Evolutionary conservation across 805 yeast species (phyloP), one percentile per base, ranked within the genome.

Genomic region (Henningerozyma blattae): DNA sequence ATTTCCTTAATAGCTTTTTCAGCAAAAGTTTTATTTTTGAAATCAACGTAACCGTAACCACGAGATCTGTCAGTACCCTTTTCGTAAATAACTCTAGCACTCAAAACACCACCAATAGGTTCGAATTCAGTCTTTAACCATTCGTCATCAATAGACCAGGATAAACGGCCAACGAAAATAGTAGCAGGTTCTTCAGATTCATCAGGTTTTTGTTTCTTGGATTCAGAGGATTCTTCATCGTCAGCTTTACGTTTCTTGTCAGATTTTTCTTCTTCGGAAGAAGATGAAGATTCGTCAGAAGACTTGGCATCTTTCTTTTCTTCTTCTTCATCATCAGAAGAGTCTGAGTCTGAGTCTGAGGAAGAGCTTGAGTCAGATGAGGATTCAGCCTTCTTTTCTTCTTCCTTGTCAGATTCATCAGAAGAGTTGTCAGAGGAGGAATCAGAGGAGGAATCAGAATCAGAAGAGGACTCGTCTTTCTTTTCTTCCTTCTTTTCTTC

Each of bases 21-120:
- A 46, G 96, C 98, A 41, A 67, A 67, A 18, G 72, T 72, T 53
- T 73, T 75, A 51, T 70, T 63, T 49, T 75, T 85, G 56, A 91
- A 91, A 60, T 91, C 98, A 61, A 91, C 95, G 66, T 91, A 91
- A 59, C 94, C 94, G 71, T 83, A 89, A 61, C 98, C 98, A 71
- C 89, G 79, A 36, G 95, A 85, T 66, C 84, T 82, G 50, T 87
- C 91, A 39, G 93, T 73, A 41, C 80, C 81, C 66, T 91, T 81
- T 64, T 91, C 97, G 62, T 77, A 75, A 59, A 91, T 84, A 46
- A 91, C 95, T 67, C 98, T 79, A 46, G 97, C 96, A 50, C 77
- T 60, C 25, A 73, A 52, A 39, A 86, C 91, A 61, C 94, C 95
- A 34, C 89, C 94, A 35, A 62, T 52, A 42, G 70, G 72, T 59